phyloP scores from a whole-genome alignment of 345 rosid genomes.

The Euclidium syriacum region DNA sequence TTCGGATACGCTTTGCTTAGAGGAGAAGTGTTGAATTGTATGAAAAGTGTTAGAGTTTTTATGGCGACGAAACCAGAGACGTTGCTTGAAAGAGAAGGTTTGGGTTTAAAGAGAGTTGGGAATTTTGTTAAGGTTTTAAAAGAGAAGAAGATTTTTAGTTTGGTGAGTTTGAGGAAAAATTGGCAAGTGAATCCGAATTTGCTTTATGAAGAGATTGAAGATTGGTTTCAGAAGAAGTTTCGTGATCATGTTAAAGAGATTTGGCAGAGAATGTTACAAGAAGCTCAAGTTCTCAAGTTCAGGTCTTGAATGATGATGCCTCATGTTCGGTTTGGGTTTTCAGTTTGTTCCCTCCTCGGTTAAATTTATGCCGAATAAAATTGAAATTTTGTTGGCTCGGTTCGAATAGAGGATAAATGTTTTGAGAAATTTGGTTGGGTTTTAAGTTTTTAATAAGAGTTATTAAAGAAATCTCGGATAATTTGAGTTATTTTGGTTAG shows the following conservation, averaged over 20 bases:
- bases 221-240: constrained; percentile 70
- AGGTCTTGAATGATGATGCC: too few species aligned
- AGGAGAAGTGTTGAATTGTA: constrained; percentile 74
- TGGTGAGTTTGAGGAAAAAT: constrained; percentile 39
- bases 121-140: constrained; percentile 49
- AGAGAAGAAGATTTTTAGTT: constrained; percentile 39
- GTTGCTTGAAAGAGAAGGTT: constrained; percentile 52
- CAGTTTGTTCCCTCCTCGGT: too few species aligned
- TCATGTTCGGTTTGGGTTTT: too few species aligned
- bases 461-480: too few species aligned
- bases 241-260: constrained; percentile 40
- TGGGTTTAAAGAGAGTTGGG: constrained; percentile 60
- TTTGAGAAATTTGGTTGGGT: too few species aligned
- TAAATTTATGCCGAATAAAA: too few species aligned
- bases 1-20: constrained; percentile 74
- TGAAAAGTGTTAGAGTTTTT: constrained; percentile 35
- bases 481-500: too few species aligned
- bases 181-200: constrained; percentile 50
- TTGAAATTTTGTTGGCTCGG: too few species aligned
- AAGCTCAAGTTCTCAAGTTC: constrained; percentile 42
- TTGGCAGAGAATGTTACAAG: constrained; percentile 57
- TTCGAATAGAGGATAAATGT: too few species aligned
- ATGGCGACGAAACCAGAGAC: constrained; percentile 58
- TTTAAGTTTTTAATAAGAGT: too few species aligned
- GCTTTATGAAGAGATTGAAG: constrained; percentile 47